Base-by-base conservation (phyloP, 2,329 filamentous ascomycete genomes). In the Plenodomus lindquistii region DNA sequence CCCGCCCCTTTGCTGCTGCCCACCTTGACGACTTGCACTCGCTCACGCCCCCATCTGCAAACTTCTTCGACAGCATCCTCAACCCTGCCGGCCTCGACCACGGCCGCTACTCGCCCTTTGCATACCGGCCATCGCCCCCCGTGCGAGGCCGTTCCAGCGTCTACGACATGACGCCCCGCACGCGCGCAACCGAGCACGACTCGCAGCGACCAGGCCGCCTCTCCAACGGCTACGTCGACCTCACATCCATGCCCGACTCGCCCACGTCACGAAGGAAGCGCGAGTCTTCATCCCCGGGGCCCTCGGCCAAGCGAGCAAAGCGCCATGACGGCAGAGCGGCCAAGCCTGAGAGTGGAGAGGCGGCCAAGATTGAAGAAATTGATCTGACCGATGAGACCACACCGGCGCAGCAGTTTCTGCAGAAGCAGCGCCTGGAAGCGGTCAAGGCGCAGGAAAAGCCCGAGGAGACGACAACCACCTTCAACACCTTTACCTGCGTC, bases 401-500 rank as follows among this genome's bases (percentile, higher is more conserved):
- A 2, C 54, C 70, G 1, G 65, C 82, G 1, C 71, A 75, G 2
- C 73, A 76, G 10, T 68, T 75, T 0, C 64, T 82, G 13, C 74
- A 80, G 39, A 83, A 81, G 60, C 80, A 83, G 61, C 73, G 75
- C 5, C 73, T 78, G 45, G 79, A 82, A 50, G 77, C 79, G 0
- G 70, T 81, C 31, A 76, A 76, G 46, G 71, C 76, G 8, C 73
- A 81, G 53, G 61, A 73, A 10, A 64, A 55, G 44, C 64, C 65
- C 3, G 62, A 73, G 19, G 73, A 75, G 41, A 71, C 72, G 20
- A 53, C 73, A 16, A 66, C 69, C 0, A 69, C 72, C 29, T 73
- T 80, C 55, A 79, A 71, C 18, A 77, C 69, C 4, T 79, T 79
- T 62, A 81, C 74, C 52, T 86, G 84, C 63, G 83, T 85, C 37